These are phyloP conservation scores for Cynanchum wilfordii DNA, from an alignment of 257 asterid species.

Conservation along the genomic window DNA sequence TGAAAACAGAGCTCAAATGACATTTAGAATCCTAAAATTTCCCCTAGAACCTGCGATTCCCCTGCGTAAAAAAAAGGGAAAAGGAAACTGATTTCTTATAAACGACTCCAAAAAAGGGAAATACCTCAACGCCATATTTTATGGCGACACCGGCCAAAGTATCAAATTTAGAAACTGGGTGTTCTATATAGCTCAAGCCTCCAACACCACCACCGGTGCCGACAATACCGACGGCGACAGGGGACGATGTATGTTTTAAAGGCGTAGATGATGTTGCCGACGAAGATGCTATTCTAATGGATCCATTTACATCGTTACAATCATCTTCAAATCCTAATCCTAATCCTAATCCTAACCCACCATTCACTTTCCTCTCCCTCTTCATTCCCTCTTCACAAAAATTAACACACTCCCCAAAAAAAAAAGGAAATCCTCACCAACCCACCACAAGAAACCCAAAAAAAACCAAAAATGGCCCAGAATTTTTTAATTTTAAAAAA, in stretches of 20 bases:
- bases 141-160: conserved; percentile 90
- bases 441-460: not conserved
- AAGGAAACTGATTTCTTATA: not conserved
- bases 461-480: not conserved
- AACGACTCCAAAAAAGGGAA: not conserved
- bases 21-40: not conserved
- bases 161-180: conserved; percentile 68
- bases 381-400: conserved; percentile 12
- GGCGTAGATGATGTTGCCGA: not conserved
- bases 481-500: not conserved
- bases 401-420: not conserved
- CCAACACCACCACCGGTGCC: conserved; percentile 1
- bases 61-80: not conserved
- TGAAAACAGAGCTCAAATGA: not conserved
- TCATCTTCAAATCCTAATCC: conserved; percentile 19
- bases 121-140: conserved; percentile 87
- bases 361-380: conserved; percentile 28
- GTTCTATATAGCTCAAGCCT: conserved; percentile 40
- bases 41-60: not conserved
- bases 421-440: not conserved
- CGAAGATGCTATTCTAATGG: conserved; percentile 10
- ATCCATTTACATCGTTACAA: conserved; percentile 8
- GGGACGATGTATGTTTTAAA: conserved; percentile 15
- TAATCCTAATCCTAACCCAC: conserved; percentile 29
- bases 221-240: conserved; percentile 26